phyloP scores from a whole-genome alignment of 805 yeast genomes.

The Cyberlindnera misumaiensis region DNA sequence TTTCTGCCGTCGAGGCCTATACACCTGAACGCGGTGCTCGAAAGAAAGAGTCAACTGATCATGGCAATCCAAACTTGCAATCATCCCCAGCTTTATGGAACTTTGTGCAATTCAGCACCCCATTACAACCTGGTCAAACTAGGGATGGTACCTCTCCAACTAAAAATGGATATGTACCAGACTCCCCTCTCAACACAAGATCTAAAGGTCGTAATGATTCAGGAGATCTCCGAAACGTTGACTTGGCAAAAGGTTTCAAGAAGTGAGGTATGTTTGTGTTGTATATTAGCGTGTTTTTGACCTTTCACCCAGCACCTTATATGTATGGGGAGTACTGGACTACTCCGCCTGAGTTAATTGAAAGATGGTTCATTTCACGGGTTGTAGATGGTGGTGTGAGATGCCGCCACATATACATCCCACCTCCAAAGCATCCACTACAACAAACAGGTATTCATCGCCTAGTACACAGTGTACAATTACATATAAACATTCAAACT shows the following conservation, averaged over 20 bases:
- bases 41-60: slow-evolving; percentile 15
- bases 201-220: slow-evolving; percentile 11
- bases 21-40: slow-evolving; percentile 53
- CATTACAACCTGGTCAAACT: slow-evolving; percentile 21
- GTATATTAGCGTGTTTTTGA: background rate
- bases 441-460: background rate
- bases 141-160: slow-evolving; percentile 15
- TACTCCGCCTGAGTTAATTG: background rate
- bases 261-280: slow-evolving; percentile 13
- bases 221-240: slow-evolving; percentile 41
- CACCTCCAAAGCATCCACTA: too few species aligned
- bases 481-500: slow-evolving; percentile 5
- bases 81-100: slow-evolving; percentile 91
- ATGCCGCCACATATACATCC: too few species aligned
- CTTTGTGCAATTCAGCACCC: slow-evolving; percentile 69
- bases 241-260: slow-evolving; percentile 40
- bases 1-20: slow-evolving; percentile 52
- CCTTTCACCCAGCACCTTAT: too few species aligned
- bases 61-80: slow-evolving; percentile 18
- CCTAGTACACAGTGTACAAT: slow-evolving; percentile 3
- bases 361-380: too few species aligned
- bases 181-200: slow-evolving; percentile 18
- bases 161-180: slow-evolving; percentile 17
- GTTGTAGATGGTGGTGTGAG: too few species aligned
- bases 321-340: too few species aligned